phyloP scores from a whole-genome alignment of 2,329 filamentous ascomycete genomes.

The Plenodomus lindquistii region DNA sequence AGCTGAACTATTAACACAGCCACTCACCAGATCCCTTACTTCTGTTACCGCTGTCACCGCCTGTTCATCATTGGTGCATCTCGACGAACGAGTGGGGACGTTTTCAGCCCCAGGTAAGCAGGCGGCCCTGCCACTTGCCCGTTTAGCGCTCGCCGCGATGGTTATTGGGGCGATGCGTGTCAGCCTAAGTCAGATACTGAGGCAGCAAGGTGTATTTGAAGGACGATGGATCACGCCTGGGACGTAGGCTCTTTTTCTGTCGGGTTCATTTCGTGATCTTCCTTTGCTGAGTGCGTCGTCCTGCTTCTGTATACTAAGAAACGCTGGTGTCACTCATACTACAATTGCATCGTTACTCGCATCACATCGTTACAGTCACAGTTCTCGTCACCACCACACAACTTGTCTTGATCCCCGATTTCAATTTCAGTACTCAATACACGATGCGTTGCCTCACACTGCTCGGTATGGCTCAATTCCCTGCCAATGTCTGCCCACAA shows the following conservation, averaged over 20 bases:
- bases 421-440: neutral
- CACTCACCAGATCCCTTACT: neutral
- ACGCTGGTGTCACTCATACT: neutral
- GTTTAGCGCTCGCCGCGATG: neutral
- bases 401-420: neutral
- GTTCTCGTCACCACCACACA: neutral
- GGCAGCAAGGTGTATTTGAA: neutral
- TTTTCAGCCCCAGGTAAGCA: conserved; percentile 4
- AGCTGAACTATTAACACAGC: neutral
- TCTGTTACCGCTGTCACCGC: too few relatives aligned
- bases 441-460: conserved; percentile 7
- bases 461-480: conserved; percentile 2
- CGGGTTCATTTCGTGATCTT: too few relatives aligned
- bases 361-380: neutral
- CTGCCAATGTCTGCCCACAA: neutral
- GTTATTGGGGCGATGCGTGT: neutral
- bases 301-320: neutral
- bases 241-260: too few relatives aligned
- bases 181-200: neutral
- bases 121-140: conserved; percentile 3
- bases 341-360: neutral
- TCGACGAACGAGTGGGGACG: neutral
- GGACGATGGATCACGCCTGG: neutral
- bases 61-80: neutral
- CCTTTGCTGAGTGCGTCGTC: neutral